phyloP scores from a whole-genome alignment of 2,329 filamentous ascomycete genomes.

The Parasarocladium wereldwijsianum region DNA sequence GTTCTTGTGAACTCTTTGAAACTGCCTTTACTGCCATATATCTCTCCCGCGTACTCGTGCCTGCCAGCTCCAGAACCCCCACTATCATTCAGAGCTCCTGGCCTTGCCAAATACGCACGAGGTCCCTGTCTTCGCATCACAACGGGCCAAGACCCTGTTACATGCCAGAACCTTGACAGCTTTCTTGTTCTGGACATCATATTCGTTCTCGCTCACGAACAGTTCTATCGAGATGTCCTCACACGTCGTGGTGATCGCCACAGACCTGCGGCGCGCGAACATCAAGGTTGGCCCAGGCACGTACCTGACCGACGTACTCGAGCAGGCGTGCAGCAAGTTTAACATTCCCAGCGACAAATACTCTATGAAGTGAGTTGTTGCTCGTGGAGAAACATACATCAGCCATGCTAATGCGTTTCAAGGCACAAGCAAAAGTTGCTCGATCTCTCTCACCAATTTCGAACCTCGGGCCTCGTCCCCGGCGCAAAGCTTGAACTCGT shows the following conservation, averaged over 20 bases:
- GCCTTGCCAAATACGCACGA: no score
- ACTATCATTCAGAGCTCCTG: no score
- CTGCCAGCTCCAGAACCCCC: no score
- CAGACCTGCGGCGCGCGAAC: slow-evolving; percentile 59
- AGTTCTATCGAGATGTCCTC: slow-evolving; percentile 50
- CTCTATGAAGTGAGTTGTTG: slow-evolving; percentile 54
- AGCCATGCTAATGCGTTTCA: neutral
- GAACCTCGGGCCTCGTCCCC: slow-evolving; percentile 65
- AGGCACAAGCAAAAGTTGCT: slow-evolving; percentile 75
- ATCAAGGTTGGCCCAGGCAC: slow-evolving; percentile 75
- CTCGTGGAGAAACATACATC: no score
- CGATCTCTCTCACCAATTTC: slow-evolving; percentile 72
- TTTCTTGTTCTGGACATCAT: no score
- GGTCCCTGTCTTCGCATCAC: no score
- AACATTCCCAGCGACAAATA: slow-evolving; percentile 59
- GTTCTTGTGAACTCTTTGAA: no score
- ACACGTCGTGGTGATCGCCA: slow-evolving; percentile 77
- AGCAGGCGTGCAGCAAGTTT: slow-evolving; percentile 78
- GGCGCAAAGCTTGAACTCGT: slow-evolving; percentile 91
- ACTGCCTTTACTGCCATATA: no score
- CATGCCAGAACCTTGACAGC: no score
- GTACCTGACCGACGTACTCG: slow-evolving; percentile 69
- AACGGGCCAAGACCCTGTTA: no score
- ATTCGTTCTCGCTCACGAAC: no score
- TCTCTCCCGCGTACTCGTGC: no score